These are phyloP conservation scores for Mycogone perniciosa DNA, from an alignment of 2,329 filamentous ascomycete species.

Conservation along the genomic window DNA sequence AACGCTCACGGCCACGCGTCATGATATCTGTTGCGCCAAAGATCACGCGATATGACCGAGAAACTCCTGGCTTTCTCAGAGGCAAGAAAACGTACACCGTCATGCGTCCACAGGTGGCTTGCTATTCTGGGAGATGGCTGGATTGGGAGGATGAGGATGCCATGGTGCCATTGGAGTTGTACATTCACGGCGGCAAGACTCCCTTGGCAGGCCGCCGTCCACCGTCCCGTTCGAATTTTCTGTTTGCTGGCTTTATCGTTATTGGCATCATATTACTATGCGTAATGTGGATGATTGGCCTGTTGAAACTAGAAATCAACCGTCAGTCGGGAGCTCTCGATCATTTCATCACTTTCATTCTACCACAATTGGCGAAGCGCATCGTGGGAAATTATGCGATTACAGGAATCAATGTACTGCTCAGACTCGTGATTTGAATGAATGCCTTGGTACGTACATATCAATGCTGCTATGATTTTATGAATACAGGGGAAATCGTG, in stretches of 20 bases:
- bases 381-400: too few relatives aligned
- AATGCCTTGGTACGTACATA: too few relatives aligned
- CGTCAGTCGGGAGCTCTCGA: too few relatives aligned
- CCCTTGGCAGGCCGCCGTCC: not conserved
- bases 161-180: conserved; percentile 17
- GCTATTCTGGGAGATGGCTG: conserved; percentile 22
- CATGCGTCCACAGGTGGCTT: conserved; percentile 23
- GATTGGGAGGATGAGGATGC: conserved; percentile 18
- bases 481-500: too few relatives aligned
- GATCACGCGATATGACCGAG: conserved; percentile 19
- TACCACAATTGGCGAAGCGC: too few relatives aligned
- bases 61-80: conserved; percentile 3
- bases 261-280: too few relatives aligned
- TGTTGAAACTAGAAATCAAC: too few relatives aligned
- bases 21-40: conserved; percentile 26
- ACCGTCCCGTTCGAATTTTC: not conserved
- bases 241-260: not conserved
- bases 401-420: too few relatives aligned
- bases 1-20: conserved; percentile 18
- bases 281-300: too few relatives aligned
- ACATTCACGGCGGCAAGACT: conserved; percentile 12
- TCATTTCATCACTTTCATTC: too few relatives aligned
- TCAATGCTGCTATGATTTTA: too few relatives aligned
- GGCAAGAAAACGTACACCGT: conserved; percentile 19
- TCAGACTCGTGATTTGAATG: too few relatives aligned